Base-by-base conservation (phyloP, 371 early-diverging fungal genomes). In the Mortierella sp. region DNA sequence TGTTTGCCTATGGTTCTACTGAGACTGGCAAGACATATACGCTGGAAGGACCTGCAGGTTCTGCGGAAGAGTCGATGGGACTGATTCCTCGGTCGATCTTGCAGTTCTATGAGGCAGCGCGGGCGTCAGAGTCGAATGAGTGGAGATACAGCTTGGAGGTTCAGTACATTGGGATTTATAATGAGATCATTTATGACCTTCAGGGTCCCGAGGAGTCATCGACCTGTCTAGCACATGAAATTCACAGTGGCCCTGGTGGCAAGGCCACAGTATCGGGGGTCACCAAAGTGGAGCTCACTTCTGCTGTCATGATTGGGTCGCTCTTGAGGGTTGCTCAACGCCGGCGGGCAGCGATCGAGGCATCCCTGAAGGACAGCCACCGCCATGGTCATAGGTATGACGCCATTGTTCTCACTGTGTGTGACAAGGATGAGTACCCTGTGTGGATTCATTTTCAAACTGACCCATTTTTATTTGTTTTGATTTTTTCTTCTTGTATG, bases 1-100 rank as follows among this genome's bases (percentile, higher is more conserved):
- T 99, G 51, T 98, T 99, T 90, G 99, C 99, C 19, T 99, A 99
- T 89, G 99, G 99, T 0, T 98, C 99, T 89, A 99, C 99, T 6
- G 98, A 99, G 3, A 95, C 95, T 82, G 99, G 99, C 64, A 99
- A 99, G 88, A 93, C 95, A 3, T 93, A 90, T 76, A 95, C 96
- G 0, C 95, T 96, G 94, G 93, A 94, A 85, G 96, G 95, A 19
- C 89, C 92, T 1, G 8, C 31, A 37, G 51, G 51, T 21, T 14
- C n/a, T 10, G 34, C 75, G n/a, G 69, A 37, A 34, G 94, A 0
- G 81, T 82, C 34, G 82, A 88, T 46, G 84, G 87, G 53, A 78
- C 89, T 98, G 92, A 96, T 98, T 77, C 97, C 97, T 64, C 92
- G 96, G 34, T 94, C 97, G 0, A 94, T 97, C 21, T 87, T 91